Conservation (phyloP, 2,329 filamentous ascomycete genomes). For the Colletotrichum zoysiae region DNA sequence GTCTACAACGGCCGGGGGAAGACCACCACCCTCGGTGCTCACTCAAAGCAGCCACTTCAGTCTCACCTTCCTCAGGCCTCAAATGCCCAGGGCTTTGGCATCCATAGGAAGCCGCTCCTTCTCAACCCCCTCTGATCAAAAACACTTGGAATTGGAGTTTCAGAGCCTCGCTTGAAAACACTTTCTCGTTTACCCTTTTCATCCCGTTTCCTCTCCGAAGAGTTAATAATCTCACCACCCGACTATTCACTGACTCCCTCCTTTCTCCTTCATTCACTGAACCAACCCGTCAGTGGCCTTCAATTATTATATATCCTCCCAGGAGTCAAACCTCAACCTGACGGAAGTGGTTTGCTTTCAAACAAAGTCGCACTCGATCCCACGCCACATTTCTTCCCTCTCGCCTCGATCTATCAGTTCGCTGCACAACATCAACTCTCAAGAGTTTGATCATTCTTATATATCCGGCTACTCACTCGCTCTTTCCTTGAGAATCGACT, state of each 20-base stretch:
- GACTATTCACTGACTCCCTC: neutral
- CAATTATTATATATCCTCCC: too few relatives aligned
- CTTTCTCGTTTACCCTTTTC: neutral
- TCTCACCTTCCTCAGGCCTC: neutral
- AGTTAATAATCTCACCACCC: neutral
- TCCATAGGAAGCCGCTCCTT: neutral
- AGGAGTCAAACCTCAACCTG: neutral
- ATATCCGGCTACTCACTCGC: neutral
- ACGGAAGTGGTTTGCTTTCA: neutral
- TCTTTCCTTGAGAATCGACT: neutral
- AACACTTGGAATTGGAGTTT: neutral
- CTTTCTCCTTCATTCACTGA: neutral
- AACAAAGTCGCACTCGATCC: neutral
- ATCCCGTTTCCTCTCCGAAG: neutral
- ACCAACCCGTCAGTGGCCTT: neutral
- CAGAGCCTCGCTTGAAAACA: neutral
- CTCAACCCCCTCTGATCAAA: neutral
- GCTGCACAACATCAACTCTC: neutral
- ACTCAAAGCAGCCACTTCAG: neutral
- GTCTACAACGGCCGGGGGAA: neutral
- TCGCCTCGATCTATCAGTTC: neutral
- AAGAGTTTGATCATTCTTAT: neutral
- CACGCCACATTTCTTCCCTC: neutral
- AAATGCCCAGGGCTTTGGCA: neutral
- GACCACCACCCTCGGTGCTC: neutral